These are phyloP conservation scores for Crithidia sp. DNA, from an alignment of 208 protist genomes.

Conservation along the genomic window DNA sequence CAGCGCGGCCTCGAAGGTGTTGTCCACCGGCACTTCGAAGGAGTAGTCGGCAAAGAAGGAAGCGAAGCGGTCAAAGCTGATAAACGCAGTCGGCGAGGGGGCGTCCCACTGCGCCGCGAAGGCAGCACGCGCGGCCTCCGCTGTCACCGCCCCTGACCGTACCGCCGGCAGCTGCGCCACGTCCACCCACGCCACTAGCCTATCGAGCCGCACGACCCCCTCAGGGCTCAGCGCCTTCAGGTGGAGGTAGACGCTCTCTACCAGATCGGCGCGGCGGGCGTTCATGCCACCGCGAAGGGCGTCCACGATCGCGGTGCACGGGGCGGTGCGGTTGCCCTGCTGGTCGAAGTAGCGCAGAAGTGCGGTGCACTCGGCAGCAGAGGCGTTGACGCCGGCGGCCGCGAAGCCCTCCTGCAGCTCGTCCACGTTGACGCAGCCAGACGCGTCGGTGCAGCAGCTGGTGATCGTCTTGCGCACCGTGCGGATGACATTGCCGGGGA, in stretches of 20 bases:
- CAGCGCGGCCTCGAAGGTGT: conserved; percentile 85
- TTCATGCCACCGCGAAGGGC: conserved; percentile 75
- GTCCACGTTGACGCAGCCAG: conserved; percentile 57
- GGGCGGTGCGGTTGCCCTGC: conserved; percentile 41
- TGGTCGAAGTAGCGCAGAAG: conserved; percentile 77
- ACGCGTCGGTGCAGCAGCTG: conserved; percentile 29
- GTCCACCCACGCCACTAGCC: conserved; percentile 74
- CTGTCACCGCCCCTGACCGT: conserved; percentile 37
- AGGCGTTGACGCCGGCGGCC: conserved; percentile 40
- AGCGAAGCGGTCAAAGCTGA: conserved; percentile 61
- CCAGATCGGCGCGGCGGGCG: conserved; percentile 64
- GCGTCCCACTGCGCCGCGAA: conserved; percentile 79
- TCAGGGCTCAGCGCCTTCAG: conserved; percentile 60
- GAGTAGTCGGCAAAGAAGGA: conserved; percentile 79
- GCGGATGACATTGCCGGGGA: conserved; percentile 80
- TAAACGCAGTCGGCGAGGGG: conserved; percentile 31
- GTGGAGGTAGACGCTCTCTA: conserved; percentile 70
- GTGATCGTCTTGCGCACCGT: conserved; percentile 54
- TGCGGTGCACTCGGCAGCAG: conserved; percentile 64
- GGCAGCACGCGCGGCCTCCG: conserved; percentile 46
- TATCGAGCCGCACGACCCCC: conserved; percentile 40
- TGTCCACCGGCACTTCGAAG: conserved; percentile 78
- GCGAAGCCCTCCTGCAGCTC: conserved; percentile 73
- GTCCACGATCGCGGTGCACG: conserved; percentile 52
- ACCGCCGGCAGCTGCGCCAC: conserved; percentile 56